Percentiles rank a stretch among this genome's conserved stretches.
phyloP scores from a whole-genome alignment of 1,139 yeast genomes.

The Yarrowia galli region DNA sequence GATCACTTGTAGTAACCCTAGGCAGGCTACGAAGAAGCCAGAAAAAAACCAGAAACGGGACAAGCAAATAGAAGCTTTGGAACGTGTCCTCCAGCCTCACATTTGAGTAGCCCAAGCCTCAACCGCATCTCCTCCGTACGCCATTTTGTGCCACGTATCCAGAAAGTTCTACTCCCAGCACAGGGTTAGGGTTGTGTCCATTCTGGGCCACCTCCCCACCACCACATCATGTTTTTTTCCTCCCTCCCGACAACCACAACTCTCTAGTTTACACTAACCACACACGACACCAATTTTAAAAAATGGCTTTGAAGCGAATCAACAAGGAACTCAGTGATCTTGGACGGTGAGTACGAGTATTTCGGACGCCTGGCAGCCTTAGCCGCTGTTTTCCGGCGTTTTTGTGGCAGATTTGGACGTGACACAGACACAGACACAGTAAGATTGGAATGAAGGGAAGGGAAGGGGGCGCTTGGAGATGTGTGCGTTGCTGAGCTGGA shows the following conservation, averaged over 20 bases:
- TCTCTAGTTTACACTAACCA: slow-evolving; percentile 33
- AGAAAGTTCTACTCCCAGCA: slow-evolving; percentile 35
- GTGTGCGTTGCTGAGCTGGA: not conserved
- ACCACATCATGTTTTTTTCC: slow-evolving; percentile 21
- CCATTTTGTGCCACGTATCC: slow-evolving; percentile 33
- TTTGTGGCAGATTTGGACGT: not conserved
- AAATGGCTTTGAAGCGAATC: slow-evolving; percentile 91
- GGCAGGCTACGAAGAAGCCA: not conserved
- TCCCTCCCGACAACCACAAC: slow-evolving; percentile 37
- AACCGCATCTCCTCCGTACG: slow-evolving; percentile 7
- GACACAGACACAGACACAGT: not conserved
- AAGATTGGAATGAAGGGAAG: not conserved
- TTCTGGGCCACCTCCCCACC: slow-evolving; percentile 20
- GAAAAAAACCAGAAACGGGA: not conserved
- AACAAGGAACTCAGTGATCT: slow-evolving; percentile 93
- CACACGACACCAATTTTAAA: slow-evolving; percentile 27
- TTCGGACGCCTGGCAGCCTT: not conserved
- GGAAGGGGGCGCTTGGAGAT: not conserved
- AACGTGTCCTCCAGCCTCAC: not conserved
- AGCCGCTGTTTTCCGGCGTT: not conserved
- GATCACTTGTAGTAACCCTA: not conserved
- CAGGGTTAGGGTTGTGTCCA: slow-evolving; percentile 20
- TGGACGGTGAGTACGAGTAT: slow-evolving; percentile 73
- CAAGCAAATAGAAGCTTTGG: not conserved
- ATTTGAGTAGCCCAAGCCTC: not conserved